Evolutionary conservation across 108 stramenopile genomes (phyloP).

Genomic region (Pseudonitzschia delicatissima): DNA sequence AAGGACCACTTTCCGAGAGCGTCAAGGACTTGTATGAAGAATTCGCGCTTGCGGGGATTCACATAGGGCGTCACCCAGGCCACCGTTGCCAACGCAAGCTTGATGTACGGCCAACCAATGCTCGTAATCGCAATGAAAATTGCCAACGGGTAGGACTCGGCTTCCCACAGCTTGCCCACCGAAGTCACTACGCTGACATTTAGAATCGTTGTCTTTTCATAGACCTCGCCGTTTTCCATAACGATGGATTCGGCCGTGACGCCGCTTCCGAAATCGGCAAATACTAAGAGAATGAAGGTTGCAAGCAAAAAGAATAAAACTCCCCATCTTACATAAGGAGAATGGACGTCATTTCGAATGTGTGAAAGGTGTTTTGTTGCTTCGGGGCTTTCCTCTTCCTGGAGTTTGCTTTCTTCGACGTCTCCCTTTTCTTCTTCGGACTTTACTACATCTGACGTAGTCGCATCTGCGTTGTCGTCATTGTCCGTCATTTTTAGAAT

Average conservation of each 20-base stretch:
- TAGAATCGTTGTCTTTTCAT: slow-evolving; percentile 3
- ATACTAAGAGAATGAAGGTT: slow-evolving; percentile 14
- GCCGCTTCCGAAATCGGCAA: slow-evolving; percentile 36
- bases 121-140: slow-evolving; percentile 33
- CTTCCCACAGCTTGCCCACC: slow-evolving; percentile 30
- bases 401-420: background rate
- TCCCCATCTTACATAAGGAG: slow-evolving; percentile 23
- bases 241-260: slow-evolving; percentile 26
- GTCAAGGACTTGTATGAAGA: slow-evolving; percentile 63
- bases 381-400: background rate
- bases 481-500: no score
- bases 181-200: slow-evolving; percentile 23
- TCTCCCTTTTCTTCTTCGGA: background rate
- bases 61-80: slow-evolving; percentile 56
- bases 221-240: slow-evolving; percentile 14
- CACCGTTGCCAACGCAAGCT: slow-evolving; percentile 54
- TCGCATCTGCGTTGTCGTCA: no score
- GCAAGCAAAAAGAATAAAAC: slow-evolving; percentile 15
- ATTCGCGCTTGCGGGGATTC: slow-evolving; percentile 48
- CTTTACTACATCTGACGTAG: no score
- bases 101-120: slow-evolving; percentile 75
- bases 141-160: slow-evolving; percentile 26
- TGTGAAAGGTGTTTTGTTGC: slow-evolving; percentile 11
- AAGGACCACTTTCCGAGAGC: slow-evolving; percentile 83
- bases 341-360: slow-evolving; percentile 17